These are phyloP conservation scores for Phialophora chinensis DNA, from an alignment of 2,329 filamentous ascomycete species.

Conservation along the genomic window DNA sequence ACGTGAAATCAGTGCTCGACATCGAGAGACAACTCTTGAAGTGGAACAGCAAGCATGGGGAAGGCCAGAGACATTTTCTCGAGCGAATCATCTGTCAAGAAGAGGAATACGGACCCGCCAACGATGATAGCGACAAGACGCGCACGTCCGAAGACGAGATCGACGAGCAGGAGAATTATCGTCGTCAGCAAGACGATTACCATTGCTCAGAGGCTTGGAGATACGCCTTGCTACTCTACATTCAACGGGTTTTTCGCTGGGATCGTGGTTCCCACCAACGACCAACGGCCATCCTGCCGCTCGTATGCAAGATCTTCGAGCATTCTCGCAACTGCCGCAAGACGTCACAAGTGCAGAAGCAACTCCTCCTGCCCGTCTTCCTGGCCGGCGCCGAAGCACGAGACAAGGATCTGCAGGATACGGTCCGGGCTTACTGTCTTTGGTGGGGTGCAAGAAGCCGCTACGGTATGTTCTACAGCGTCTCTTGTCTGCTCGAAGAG, in stretches of 20 bases:
- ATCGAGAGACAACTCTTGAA: too few relatives aligned
- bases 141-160: background rate
- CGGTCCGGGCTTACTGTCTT: slow-evolving; percentile 9
- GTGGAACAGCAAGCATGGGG: too few relatives aligned
- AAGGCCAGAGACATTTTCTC: too few relatives aligned
- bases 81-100: too few relatives aligned
- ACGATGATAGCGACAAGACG: background rate
- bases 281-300: background rate
- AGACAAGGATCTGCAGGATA: background rate
- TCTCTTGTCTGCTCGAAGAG: background rate
- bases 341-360: slow-evolving; percentile 16
- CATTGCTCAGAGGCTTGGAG: slow-evolving; percentile 19
- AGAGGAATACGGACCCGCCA: background rate
- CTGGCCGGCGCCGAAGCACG: slow-evolving; percentile 14
- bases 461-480: slow-evolving; percentile 16
- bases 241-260: slow-evolving; percentile 14
- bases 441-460: slow-evolving; percentile 10
- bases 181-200: slow-evolving; percentile 9
- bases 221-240: slow-evolving; percentile 20
- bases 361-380: slow-evolving; percentile 21
- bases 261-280: background rate
- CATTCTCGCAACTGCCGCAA: slow-evolving; percentile 2
- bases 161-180: slow-evolving; percentile 3
- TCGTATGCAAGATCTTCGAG: background rate
- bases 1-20: too few relatives aligned